These are phyloP conservation scores for Entomortierella parvispora DNA, from an alignment of 192 early-diverging fungal species.

Conservation along the genomic window DNA sequence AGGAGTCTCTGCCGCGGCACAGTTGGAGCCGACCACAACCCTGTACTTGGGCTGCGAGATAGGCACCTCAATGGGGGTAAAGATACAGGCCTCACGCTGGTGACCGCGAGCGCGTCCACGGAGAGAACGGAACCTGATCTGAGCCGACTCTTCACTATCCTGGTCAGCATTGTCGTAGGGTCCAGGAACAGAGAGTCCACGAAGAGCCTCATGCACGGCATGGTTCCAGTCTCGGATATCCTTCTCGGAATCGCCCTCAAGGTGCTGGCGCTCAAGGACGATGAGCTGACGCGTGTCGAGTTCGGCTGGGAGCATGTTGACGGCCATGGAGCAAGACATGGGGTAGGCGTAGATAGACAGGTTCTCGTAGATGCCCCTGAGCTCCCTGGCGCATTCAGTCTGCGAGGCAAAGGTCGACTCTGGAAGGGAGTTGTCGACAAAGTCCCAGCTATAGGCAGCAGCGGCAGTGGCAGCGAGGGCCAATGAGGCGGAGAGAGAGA, in stretches of 20 bases:
- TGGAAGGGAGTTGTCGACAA: slow-evolving; percentile 35
- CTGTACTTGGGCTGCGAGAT: slow-evolving; percentile 26
- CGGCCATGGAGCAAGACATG: slow-evolving; percentile 13
- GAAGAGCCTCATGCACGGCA: slow-evolving; percentile 22
- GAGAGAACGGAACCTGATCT: slow-evolving; percentile 13
- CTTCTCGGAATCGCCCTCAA: slow-evolving; percentile 26
- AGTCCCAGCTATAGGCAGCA: slow-evolving; percentile 22
- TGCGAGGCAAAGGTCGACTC: slow-evolving; percentile 28
- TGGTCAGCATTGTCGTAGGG: background rate
- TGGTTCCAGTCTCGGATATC: slow-evolving; percentile 38
- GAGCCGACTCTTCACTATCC: background rate
- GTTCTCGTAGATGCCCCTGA: slow-evolving; percentile 51
- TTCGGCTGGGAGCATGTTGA: slow-evolving; percentile 24
- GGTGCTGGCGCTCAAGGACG: slow-evolving; percentile 45
- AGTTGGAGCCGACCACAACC: slow-evolving; percentile 38
- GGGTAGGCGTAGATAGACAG: slow-evolving; percentile 43
- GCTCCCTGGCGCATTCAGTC: slow-evolving; percentile 27
- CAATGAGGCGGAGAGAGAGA: slow-evolving; percentile 41
- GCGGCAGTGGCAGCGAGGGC: slow-evolving; percentile 29
- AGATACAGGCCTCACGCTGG: slow-evolving; percentile 35
- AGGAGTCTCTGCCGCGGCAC: slow-evolving; percentile 21
- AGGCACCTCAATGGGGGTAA: slow-evolving; percentile 32
- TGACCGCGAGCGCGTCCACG: slow-evolving; percentile 5
- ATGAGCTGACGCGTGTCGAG: slow-evolving; percentile 34
- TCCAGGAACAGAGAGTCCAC: slow-evolving; percentile 13